Conservation (phyloP, 2,329 filamentous ascomycete genomes). For the Aspergillus aculeatinus region DNA sequence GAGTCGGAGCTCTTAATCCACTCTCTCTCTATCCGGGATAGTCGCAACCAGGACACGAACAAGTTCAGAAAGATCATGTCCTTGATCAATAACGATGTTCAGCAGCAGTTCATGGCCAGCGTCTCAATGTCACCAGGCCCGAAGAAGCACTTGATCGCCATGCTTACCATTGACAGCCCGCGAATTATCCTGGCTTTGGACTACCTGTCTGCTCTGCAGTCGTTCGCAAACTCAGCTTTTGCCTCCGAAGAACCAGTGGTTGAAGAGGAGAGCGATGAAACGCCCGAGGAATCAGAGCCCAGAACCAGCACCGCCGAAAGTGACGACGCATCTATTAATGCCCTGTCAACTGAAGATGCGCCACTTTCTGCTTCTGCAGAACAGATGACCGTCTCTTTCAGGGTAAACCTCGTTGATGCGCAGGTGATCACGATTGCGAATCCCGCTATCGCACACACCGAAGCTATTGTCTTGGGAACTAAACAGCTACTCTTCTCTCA, state of each 20-base stretch:
- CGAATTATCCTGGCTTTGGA: constrained; percentile 93
- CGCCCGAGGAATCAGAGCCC: constrained; percentile 37
- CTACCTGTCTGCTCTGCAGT: constrained; percentile 86
- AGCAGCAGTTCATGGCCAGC: constrained; percentile 97
- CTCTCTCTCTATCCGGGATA: constrained; percentile 93
- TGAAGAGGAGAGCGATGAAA: constrained; percentile 35
- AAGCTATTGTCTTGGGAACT: constrained; percentile 91
- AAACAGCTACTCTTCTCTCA: constrained; percentile 91
- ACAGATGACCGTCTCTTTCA: constrained; percentile 76
- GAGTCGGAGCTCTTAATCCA: constrained; percentile 92
- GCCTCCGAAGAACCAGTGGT: constrained; percentile 51
- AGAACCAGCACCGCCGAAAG: constrained; percentile 32
- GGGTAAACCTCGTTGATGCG: constrained; percentile 91
- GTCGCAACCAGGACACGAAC: constrained; percentile 82
- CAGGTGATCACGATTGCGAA: constrained; percentile 97
- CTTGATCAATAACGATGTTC: constrained; percentile 85
- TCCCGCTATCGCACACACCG: constrained; percentile 81
- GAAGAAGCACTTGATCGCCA: constrained; percentile 79
- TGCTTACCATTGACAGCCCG: constrained; percentile 92
- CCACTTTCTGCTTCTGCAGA: constrained; percentile 38
- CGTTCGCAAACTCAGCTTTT: constrained; percentile 72
- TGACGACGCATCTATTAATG: constrained; percentile 24
- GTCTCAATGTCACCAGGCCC: constrained; percentile 85
- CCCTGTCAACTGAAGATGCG: constrained; percentile 31
- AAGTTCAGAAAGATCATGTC: constrained; percentile 99